Evolutionary conservation across 1,139 yeast genomes (phyloP).

Genomic region (Cylindricascospora bacillispora): DNA sequence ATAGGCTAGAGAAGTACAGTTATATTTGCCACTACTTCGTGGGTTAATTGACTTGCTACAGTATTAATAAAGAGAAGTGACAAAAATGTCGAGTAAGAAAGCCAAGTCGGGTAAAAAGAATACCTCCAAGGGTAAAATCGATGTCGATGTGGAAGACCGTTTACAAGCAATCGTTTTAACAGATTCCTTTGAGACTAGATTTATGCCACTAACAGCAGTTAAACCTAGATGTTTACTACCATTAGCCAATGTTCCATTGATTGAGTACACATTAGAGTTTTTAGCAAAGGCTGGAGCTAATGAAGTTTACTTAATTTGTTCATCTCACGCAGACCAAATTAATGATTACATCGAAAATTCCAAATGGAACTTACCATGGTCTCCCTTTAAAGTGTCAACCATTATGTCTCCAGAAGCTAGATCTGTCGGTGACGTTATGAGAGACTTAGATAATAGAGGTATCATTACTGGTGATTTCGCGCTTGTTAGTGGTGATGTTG

Average conservation of each 20-base stretch:
- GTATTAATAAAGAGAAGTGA: no score
- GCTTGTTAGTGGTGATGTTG: slow-evolving; percentile 86
- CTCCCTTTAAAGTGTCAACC: slow-evolving; percentile 71
- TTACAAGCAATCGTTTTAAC: slow-evolving; percentile 90
- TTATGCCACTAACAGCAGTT: slow-evolving; percentile 79
- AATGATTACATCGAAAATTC: slow-evolving; percentile 71
- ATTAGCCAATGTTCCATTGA: slow-evolving; percentile 81
- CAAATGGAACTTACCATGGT: slow-evolving; percentile 60
- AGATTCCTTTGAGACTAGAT: slow-evolving; percentile 83
- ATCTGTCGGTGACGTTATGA: slow-evolving; percentile 94
- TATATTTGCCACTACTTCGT: no score
- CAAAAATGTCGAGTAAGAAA: no score
- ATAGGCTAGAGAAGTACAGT: no score
- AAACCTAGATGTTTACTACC: slow-evolving; percentile 86
- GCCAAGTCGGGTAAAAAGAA: slow-evolving; percentile 5
- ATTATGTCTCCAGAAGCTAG: slow-evolving; percentile 79
- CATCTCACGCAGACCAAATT: slow-evolving; percentile 81
- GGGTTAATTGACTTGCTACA: no score
- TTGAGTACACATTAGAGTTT: slow-evolving; percentile 90
- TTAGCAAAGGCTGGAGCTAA: slow-evolving; percentile 82
- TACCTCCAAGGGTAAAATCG: slow-evolving; percentile 37
- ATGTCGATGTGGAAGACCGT: slow-evolving; percentile 53
- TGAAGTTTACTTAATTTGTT: slow-evolving; percentile 82
- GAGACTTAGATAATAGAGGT: slow-evolving; percentile 87
- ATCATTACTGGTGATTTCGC: slow-evolving; percentile 80